Conservation (phyloP, 306 rosid species). For the Lotus japonicus region DNA sequence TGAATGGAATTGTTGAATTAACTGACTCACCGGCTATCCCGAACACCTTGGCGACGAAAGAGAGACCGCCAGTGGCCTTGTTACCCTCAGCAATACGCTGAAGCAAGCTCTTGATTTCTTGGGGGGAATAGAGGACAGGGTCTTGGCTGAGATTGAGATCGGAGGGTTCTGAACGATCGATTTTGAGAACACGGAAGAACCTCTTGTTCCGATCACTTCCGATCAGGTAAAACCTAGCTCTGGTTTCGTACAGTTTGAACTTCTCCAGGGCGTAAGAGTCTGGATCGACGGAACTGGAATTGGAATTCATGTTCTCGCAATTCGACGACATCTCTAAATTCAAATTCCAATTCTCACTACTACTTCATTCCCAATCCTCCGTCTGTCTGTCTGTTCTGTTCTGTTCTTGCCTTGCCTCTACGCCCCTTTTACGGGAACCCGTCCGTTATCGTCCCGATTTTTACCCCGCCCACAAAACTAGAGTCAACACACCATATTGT, state of each 20-base stretch:
- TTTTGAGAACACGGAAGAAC: slow-evolving; percentile 72
- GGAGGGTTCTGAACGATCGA: slow-evolving; percentile 85
- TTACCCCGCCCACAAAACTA: too few species aligned
- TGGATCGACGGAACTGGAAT: slow-evolving; percentile 49
- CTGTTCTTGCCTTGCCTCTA: too few species aligned
- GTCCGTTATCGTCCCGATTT: too few species aligned
- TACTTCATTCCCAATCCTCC: too few species aligned
- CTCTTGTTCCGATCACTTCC: slow-evolving; percentile 84
- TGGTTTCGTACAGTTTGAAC: slow-evolving; percentile 80
- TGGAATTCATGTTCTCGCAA: slow-evolving; percentile 56
- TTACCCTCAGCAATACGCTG: slow-evolving; percentile 86
- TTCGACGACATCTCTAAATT: slow-evolving; percentile 25
- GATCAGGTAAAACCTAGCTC: slow-evolving; percentile 75
- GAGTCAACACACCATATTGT: too few species aligned
- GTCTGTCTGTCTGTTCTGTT: too few species aligned
- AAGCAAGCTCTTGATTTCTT: slow-evolving; percentile 74
- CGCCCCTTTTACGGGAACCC: too few species aligned
- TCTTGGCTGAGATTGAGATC: slow-evolving; percentile 84
- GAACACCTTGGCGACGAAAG: slow-evolving; percentile 57
- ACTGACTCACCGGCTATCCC: slow-evolving; percentile 73
- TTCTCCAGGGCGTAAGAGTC: slow-evolving; percentile 72
- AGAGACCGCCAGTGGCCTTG: slow-evolving; percentile 79
- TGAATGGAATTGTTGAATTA: neutral
- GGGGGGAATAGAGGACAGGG: slow-evolving; percentile 75
- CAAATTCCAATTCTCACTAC: neutral